phyloP scores from a whole-genome alignment of 257 asterid genomes.

The Anisodus tanguticus region DNA sequence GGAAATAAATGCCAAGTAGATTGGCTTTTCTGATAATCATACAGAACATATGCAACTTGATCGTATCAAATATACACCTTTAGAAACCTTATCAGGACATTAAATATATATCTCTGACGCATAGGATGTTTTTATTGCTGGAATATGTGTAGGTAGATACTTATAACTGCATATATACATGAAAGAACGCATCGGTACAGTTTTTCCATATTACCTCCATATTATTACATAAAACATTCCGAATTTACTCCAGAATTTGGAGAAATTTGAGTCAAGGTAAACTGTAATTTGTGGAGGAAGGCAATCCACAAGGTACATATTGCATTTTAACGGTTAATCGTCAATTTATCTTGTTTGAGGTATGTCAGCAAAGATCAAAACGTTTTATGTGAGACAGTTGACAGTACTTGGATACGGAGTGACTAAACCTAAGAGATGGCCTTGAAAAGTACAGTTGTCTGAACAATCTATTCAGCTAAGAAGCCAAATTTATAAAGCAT shows the following conservation, averaged over 20 bases:
- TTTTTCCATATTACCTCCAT: background rate
- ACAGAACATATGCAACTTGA: background rate
- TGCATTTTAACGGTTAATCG: background rate
- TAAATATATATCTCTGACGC: background rate
- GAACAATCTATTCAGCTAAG: constrained; percentile 17
- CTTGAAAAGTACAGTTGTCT: background rate
- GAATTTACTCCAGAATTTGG: background rate
- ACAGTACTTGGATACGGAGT: background rate
- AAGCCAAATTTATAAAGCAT: constrained; percentile 10
- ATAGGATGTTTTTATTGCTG: background rate
- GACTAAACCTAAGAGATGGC: background rate
- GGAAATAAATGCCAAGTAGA: too few species aligned
- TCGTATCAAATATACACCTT: background rate
- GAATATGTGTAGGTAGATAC: background rate
- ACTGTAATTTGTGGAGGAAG: background rate
- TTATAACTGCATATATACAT: background rate
- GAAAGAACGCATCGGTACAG: background rate
- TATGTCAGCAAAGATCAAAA: background rate
- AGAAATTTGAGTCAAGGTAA: background rate
- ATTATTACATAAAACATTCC: background rate
- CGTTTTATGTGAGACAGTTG: background rate
- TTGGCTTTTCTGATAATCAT: background rate
- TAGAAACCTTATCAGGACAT: constrained; percentile 16
- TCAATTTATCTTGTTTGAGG: background rate
- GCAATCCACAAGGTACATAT: background rate